Conservation (phyloP, 192 early-diverging fungal genomes). For the Obelidium mucronatum region DNA sequence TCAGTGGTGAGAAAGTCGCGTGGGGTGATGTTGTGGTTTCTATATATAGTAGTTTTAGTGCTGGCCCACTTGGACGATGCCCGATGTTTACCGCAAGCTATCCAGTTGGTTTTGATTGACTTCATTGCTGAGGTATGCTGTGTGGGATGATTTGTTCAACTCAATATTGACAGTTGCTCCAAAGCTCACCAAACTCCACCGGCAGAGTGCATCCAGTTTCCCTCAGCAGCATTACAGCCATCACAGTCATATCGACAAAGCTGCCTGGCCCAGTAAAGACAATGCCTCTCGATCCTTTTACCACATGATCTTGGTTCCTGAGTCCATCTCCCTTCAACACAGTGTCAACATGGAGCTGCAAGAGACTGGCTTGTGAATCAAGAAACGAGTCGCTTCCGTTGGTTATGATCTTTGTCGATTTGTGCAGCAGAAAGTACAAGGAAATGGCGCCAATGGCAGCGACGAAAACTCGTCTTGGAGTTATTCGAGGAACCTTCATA, state of each 20-base stretch:
- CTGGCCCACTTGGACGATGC: neutral
- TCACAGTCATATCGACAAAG: conserved; percentile 9
- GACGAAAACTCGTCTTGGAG: too few relatives aligned
- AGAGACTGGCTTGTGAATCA: too few relatives aligned
- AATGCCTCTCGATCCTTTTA: conserved; percentile 19
- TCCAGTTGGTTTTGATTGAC: neutral
- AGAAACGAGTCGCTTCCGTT: too few relatives aligned
- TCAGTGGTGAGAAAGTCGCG: conserved; percentile 4
- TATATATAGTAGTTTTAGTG: neutral
- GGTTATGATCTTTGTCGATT: too few relatives aligned
- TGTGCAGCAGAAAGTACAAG: too few relatives aligned
- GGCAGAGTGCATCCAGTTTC: conserved; percentile 4
- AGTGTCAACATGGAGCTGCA: too few relatives aligned
- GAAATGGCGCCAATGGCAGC: too few relatives aligned
- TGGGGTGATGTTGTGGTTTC: conserved; percentile 23
- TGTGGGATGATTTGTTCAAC: neutral
- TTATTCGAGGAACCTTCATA: too few relatives aligned
- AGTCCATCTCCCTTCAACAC: too few relatives aligned
- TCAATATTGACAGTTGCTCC: neutral
- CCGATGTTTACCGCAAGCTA: neutral
- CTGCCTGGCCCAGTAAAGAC: conserved; percentile 2
- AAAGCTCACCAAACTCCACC: conserved; percentile 27
- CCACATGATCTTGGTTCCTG: neutral
- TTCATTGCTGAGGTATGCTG: conserved; percentile 24
- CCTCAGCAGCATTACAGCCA: conserved; percentile 21